A percentile compares a stretch with the other conserved stretches of the same genome.
phyloP scores from a whole-genome alignment of 164 flowering plant genomes.

The Vitis amurensis region DNA sequence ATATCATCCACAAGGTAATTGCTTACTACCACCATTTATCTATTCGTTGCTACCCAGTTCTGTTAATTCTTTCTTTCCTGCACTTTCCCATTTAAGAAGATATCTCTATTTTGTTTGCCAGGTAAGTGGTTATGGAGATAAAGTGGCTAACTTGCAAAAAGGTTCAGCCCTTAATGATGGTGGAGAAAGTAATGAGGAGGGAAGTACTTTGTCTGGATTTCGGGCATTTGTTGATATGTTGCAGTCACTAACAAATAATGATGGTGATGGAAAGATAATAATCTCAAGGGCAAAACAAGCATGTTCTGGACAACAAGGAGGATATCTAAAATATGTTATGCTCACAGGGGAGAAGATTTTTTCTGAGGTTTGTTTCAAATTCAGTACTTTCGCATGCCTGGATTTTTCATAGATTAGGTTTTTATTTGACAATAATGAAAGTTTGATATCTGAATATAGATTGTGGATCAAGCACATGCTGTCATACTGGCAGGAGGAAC shows the following conservation, averaged over 20 bases:
- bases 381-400: background rate
- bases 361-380: constrained; percentile 62
- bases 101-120: constrained; percentile 22
- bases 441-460: constrained; percentile 34
- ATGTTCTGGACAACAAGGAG: constrained; percentile 40
- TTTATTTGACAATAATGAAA: background rate
- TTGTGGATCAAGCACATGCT: constrained; percentile 84
- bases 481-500: constrained; percentile 95
- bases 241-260: constrained; percentile 64
- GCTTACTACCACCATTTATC: constrained; percentile 1
- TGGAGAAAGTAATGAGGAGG: constrained; percentile 38
- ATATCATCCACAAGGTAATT: constrained; percentile 81
- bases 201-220: constrained; percentile 65
- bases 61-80: background rate
- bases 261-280: constrained; percentile 90
- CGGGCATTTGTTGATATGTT: constrained; percentile 67
- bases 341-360: constrained; percentile 93
- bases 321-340: constrained; percentile 87
- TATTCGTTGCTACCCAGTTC: background rate
- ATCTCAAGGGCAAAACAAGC: constrained; percentile 47
- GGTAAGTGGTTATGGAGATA: constrained; percentile 90
- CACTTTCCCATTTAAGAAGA: background rate
- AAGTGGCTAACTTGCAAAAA: constrained; percentile 30
- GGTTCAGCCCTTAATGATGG: constrained; percentile 20
- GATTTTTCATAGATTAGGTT: background rate